Evolutionary conservation across 2,329 filamentous ascomycete species (phyloP).

Genomic region (Fusarium odoratissimum): DNA sequence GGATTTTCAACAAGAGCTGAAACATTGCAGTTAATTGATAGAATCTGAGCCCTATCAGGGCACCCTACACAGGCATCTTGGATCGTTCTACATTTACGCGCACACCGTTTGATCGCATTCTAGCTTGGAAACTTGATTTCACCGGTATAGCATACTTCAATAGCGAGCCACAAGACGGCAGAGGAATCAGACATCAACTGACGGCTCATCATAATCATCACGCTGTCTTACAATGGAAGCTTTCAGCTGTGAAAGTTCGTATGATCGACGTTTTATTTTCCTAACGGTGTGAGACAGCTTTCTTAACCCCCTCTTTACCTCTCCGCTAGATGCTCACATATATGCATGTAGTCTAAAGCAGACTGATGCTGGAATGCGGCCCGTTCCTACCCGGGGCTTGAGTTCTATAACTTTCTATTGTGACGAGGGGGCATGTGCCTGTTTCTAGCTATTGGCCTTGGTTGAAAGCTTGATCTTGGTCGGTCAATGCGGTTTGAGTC

Average conservation of each 20-base stretch:
- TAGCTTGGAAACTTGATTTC: too few relatives aligned
- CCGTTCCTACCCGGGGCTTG: not conserved
- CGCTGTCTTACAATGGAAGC: not conserved
- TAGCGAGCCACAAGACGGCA: not conserved
- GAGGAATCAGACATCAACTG: too few relatives aligned
- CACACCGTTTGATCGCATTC: not conserved
- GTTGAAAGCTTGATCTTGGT: not conserved
- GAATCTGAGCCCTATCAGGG: fast-evolving
- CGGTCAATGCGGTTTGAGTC: not conserved
- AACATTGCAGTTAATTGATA: not conserved
- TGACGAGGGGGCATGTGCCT: not conserved
- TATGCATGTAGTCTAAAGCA: not conserved
- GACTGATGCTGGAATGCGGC: not conserved
- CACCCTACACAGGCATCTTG: not conserved
- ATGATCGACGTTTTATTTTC: not conserved
- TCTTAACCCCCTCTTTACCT: not conserved
- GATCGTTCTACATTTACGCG: not conserved
- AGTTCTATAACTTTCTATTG: not conserved
- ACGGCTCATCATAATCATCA: too few relatives aligned
- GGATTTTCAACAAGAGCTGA: too few relatives aligned
- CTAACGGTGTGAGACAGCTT: not conserved
- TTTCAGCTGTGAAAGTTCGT: not conserved
- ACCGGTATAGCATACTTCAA: not conserved
- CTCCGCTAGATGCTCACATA: not conserved
- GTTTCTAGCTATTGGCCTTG: not conserved